Conservation (phyloP, 306 rosid genomes). For the Quercus mongolica region DNA sequence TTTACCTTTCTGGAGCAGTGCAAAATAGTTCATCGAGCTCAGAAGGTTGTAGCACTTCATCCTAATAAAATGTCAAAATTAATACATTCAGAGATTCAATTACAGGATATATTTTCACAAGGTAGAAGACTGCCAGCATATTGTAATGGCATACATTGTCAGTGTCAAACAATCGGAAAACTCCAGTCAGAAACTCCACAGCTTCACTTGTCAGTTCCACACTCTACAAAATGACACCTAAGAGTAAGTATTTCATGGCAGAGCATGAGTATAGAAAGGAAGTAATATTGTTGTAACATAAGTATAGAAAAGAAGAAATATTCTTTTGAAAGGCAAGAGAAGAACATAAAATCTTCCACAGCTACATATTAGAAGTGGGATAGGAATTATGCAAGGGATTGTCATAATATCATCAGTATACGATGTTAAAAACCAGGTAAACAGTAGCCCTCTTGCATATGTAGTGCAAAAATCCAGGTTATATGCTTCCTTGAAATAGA, state of each 20-base stretch:
- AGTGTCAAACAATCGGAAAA: conserved; percentile 70
- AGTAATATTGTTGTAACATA: background rate
- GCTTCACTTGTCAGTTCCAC: conserved; percentile 91
- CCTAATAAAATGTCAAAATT: conserved; percentile 46
- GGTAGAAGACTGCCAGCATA: conserved; percentile 20
- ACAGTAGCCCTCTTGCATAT: background rate
- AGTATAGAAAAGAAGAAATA: background rate
- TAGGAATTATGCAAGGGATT: background rate
- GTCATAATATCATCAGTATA: background rate
- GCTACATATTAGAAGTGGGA: background rate
- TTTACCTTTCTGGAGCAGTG: conserved; percentile 91
- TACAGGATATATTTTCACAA: conserved; percentile 9
- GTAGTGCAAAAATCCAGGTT: background rate
- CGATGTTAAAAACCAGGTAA: background rate
- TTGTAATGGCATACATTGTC: conserved; percentile 57
- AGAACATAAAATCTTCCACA: background rate
- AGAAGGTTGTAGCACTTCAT: conserved; percentile 66
- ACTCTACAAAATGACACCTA: conserved; percentile 54
- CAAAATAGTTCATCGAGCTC: conserved; percentile 77
- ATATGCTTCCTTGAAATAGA: background rate
- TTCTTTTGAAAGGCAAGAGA: background rate
- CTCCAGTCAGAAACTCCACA: conserved; percentile 74
- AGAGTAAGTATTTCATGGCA: conserved; percentile 16
- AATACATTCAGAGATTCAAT: conserved; percentile 27
- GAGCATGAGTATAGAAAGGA: conserved; percentile 14